phyloP scores from a whole-genome alignment of 1,139 yeast genomes.

The Hansenula sp. region DNA sequence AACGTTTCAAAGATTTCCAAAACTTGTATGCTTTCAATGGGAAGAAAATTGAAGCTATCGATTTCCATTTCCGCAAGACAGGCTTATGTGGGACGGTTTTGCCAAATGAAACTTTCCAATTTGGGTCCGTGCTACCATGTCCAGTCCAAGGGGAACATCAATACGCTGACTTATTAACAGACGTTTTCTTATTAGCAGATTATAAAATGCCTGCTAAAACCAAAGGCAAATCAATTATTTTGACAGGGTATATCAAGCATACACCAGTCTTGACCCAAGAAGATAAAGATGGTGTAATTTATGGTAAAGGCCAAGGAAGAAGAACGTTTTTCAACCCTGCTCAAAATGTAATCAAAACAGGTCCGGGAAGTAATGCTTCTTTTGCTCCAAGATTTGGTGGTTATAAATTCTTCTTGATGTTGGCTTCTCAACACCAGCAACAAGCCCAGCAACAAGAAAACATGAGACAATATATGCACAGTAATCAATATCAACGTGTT shows the following conservation, averaged over 20 bases:
- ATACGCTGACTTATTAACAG: constrained; percentile 55
- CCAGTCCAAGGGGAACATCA: constrained; percentile 52
- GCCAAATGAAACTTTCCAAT: constrained; percentile 40
- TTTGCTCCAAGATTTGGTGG: constrained; percentile 22
- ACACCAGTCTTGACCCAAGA: constrained; percentile 58
- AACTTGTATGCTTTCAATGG: constrained; percentile 26
- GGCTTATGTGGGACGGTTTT: constrained; percentile 68
- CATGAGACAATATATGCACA: constrained; percentile 6
- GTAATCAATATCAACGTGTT: constrained; percentile 1
- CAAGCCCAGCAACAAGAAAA: constrained; percentile 14
- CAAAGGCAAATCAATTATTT: constrained; percentile 73
- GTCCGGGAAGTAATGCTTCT: constrained; percentile 18
- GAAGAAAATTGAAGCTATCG: constrained; percentile 27
- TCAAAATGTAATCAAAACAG: constrained; percentile 18
- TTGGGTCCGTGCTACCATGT: constrained; percentile 45
- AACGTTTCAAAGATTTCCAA: constrained; percentile 27
- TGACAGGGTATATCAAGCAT: constrained; percentile 74
- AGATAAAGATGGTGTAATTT: constrained; percentile 62
- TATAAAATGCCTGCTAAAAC: constrained; percentile 59
- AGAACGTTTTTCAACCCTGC: constrained; percentile 10
- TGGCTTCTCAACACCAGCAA: constrained; percentile 13
- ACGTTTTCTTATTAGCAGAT: constrained; percentile 49
- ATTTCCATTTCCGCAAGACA: constrained; percentile 44
- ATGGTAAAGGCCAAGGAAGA: constrained; percentile 24
- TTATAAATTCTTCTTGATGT: constrained; percentile 17